These are phyloP conservation scores for Podospora pseudopauciseta DNA, from an alignment of 495 filamentous ascomycete species.

Conservation along the genomic window DNA sequence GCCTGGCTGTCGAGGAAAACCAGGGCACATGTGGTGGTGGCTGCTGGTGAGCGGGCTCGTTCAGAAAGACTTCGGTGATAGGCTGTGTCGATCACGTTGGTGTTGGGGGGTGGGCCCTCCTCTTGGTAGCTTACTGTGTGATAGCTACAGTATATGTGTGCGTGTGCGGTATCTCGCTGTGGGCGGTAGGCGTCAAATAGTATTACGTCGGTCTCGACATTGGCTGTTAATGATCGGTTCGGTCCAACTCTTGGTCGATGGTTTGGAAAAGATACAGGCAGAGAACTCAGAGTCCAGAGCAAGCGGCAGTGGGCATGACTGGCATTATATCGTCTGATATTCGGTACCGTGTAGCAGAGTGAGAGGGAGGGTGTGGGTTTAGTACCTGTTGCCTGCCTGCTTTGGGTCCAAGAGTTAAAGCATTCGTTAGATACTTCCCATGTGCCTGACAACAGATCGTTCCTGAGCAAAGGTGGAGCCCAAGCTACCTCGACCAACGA, in stretches of 20 bases:
- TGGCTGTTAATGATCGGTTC: constrained; percentile 9
- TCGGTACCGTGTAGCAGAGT: constrained; percentile 37
- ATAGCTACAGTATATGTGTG: constrained; percentile 16
- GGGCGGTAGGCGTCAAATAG: constrained; percentile 7
- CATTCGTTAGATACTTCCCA: constrained; percentile 44
- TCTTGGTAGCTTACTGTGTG: constrained; percentile 39
- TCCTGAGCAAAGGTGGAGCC: constrained; percentile 46
- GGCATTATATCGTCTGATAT: constrained; percentile 52
- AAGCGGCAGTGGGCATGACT: constrained; percentile 37
- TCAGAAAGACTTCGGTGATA: constrained; percentile 28
- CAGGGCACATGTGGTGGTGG: constrained; percentile 36
- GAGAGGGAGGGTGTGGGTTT: constrained; percentile 38
- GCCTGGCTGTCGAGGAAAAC: constrained; percentile 27
- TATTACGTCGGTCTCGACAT: not conserved
- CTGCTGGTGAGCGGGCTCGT: constrained; percentile 20
- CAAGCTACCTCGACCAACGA: constrained; percentile 44
- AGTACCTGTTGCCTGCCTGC: constrained; percentile 33
- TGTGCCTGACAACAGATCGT: constrained; percentile 47
- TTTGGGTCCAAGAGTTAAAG: constrained; percentile 42
- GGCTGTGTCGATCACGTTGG: constrained; percentile 16
- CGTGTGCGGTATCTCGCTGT: constrained; percentile 13
- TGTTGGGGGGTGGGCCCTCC: constrained; percentile 19
- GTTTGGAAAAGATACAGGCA: constrained; percentile 34
- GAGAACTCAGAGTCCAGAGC: constrained; percentile 28
- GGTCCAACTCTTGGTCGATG: constrained; percentile 25